Evolutionary conservation across 257 asterid genomes (phyloP).

Genomic region (Cinchona pubescens): DNA sequence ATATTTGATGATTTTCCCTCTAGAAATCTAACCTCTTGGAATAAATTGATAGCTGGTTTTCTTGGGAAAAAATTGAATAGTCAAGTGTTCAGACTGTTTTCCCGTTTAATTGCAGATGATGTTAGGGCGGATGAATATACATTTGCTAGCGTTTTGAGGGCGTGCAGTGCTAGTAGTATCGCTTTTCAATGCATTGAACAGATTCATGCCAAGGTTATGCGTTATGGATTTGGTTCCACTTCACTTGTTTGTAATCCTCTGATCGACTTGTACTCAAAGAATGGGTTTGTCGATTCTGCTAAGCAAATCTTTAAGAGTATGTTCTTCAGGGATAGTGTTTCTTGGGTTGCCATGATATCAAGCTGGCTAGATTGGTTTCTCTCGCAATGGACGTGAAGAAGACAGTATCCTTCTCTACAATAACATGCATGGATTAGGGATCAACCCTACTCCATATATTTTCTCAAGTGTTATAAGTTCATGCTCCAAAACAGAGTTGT

Average conservation of each 20-base stretch:
- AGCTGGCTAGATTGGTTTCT: no score
- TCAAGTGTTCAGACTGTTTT: constrained; percentile 34
- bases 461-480: constrained; percentile 77
- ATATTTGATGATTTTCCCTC: constrained; percentile 29
- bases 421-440: constrained; percentile 71
- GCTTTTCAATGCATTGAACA: constrained; percentile 34
- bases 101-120: constrained; percentile 29
- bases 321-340: constrained; percentile 57
- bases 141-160: constrained; percentile 45
- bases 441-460: constrained; percentile 74
- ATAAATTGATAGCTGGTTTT: constrained; percentile 28
- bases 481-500: constrained; percentile 56
- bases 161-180: constrained; percentile 38
- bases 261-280: constrained; percentile 69
- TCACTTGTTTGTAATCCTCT: constrained; percentile 55
- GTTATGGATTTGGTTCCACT: constrained; percentile 42
- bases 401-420: constrained; percentile 54
- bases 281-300: constrained; percentile 52
- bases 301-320: constrained; percentile 44
- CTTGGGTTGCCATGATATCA: constrained; percentile 92
- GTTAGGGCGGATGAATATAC: constrained; percentile 40
- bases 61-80: constrained; percentile 24
- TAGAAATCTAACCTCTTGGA: constrained; percentile 32
- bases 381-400: constrained; percentile 43
- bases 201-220: constrained; percentile 65